phyloP scores from a whole-genome alignment of 495 filamentous ascomycete genomes.

The Penicillium odoratum region DNA sequence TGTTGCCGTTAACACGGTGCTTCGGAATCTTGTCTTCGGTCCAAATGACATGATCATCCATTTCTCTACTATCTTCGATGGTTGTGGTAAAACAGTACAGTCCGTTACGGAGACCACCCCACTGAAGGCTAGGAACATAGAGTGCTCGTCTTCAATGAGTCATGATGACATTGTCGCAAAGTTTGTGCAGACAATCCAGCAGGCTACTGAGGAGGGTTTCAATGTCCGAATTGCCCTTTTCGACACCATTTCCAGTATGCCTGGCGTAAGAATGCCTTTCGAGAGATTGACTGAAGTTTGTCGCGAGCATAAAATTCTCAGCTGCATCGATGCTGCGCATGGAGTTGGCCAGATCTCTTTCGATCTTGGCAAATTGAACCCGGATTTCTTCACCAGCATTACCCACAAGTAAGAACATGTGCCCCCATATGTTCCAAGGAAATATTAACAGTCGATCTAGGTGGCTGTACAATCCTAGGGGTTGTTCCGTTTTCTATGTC shows the following conservation, averaged over 20 bases:
- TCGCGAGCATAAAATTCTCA: conserved; percentile 52
- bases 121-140: not conserved
- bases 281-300: conserved; percentile 59
- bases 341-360: conserved; percentile 71
- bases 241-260: conserved; percentile 69
- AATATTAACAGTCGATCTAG: conserved; percentile 22
- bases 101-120: not conserved
- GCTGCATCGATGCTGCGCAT: conserved; percentile 70
- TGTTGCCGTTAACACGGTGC: not conserved
- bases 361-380: conserved; percentile 54
- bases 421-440: conserved; percentile 15
- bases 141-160: not conserved
- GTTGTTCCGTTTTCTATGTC: conserved; percentile 78
- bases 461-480: conserved; percentile 83
- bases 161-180: not conserved
- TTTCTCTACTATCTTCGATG: not conserved
- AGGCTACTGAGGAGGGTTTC: not conserved
- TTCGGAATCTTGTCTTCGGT: not conserved
- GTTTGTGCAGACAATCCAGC: not conserved
- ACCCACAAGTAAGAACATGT: conserved; percentile 76
- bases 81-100: not conserved
- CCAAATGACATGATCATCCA: not conserved
- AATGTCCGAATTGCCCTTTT: conserved; percentile 58
- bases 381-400: conserved; percentile 78
- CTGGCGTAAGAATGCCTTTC: conserved; percentile 71